Percentiles rank a stretch among this genome's conserved stretches.
These are phyloP conservation scores for Penicillium sp. DNA, from an alignment of 2,329 filamentous ascomycete genomes.

Conservation along the genomic window DNA sequence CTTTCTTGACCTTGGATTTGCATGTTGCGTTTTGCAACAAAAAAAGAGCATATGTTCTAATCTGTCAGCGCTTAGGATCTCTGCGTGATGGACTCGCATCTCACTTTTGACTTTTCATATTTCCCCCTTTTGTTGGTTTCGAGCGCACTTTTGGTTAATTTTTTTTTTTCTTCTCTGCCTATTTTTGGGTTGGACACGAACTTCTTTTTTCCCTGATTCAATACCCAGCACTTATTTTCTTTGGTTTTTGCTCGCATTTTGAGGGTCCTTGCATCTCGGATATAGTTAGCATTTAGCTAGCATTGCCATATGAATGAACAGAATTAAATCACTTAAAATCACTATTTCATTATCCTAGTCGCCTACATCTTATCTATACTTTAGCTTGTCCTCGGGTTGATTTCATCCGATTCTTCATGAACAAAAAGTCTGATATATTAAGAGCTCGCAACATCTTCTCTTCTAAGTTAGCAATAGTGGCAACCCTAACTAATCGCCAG, in stretches of 20 bases:
- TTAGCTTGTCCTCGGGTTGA: neutral
- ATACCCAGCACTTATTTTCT: conserved; percentile 6
- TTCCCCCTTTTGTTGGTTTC: conserved; percentile 11
- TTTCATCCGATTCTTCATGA: neutral
- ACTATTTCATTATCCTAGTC: neutral
- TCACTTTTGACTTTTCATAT: neutral
- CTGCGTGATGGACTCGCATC: conserved; percentile 16
- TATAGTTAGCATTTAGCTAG: neutral
- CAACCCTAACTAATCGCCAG: too few relatives aligned
- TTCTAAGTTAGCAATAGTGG: neutral
- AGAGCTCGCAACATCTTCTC: neutral
- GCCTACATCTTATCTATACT: neutral
- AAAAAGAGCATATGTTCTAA: conserved; percentile 13
- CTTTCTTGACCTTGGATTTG: conserved; percentile 1
- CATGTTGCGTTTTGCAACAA: neutral
- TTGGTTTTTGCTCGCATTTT: neutral
- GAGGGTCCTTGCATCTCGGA: conserved; percentile 11
- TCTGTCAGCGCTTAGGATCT: conserved; percentile 14
- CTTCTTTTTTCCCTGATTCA: conserved; percentile 5
- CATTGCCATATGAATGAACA: conserved; percentile 9
- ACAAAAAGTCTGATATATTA: neutral
- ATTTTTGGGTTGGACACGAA: conserved; percentile 5
- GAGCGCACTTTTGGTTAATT: conserved; percentile 15
- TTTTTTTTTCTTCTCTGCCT: neutral
- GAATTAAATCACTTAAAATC: neutral